Percentiles rank a stretch among this genome's conserved stretches.
Conservation (phyloP, 163 green algal genomes). For the Botryococcus braunii region DNA sequence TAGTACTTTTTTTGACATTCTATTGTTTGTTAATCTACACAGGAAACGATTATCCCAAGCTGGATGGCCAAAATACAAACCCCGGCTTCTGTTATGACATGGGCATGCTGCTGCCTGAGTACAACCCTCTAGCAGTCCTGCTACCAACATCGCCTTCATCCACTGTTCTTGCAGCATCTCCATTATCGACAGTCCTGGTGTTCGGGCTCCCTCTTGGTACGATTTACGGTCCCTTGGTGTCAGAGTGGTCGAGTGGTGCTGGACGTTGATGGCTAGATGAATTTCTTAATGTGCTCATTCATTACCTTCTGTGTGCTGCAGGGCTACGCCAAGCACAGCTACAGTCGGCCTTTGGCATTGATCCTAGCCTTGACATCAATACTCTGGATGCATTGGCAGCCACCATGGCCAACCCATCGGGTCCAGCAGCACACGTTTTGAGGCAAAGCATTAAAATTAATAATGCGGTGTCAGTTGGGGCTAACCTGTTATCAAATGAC, state of each 20-base stretch:
- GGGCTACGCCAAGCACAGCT: conserved; percentile 3
- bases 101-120: conserved; percentile 11
- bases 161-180: background rate
- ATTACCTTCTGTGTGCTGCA: conserved; percentile 7
- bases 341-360: background rate
- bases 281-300: background rate
- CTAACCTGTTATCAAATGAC: conserved; percentile 9
- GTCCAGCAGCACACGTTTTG: background rate
- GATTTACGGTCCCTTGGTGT: background rate
- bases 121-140: conserved; percentile 14
- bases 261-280: too few species aligned
- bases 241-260: too few species aligned
- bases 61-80: background rate
- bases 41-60: conserved; percentile 2
- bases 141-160: background rate
- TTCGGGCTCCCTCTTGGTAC: conserved; percentile 9
- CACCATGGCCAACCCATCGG: background rate
- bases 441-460: conserved; percentile 4
- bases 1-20: too few species aligned
- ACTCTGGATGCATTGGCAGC: conserved; percentile 9
- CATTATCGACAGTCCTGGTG: conserved; percentile 9
- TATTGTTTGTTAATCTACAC: background rate
- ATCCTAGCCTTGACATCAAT: conserved; percentile 2
- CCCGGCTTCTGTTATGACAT: conserved; percentile 18
- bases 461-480: conserved; percentile 11